Evolutionary conservation across 371 early-diverging fungal species (phyloP), one percentile per base, ranked within the genome.

Genomic region (Syncephalis plumigaleata): DNA sequence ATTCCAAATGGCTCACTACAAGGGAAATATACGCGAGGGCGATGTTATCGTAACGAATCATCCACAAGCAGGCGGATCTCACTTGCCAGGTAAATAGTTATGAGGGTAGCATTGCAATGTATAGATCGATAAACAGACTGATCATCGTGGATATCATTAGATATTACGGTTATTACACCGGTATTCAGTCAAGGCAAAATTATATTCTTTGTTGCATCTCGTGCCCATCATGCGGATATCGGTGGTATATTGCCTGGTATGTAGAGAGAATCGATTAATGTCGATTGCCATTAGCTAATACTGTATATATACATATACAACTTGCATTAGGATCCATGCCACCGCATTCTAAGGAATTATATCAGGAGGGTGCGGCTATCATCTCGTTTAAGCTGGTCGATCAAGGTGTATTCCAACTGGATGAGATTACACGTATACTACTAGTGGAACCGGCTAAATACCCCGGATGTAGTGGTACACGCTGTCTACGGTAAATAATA

Each of bases 221-320:
- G 94, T 52, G 93, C 91, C 0, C 97, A 96, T 57, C 97, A 96
- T 62, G 93, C 97, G 1, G 96, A 95, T 55, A 91, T 95, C 65
- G 96, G 96, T 40, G 85, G 87, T 24, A 79, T 84, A 17, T 61
- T 78, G 27, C 86, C 86, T 11, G 86, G 31, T 31, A 31, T 7
- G 4, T 31, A 31, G 11, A 4, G 31, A 31, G 31, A n/a, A 31
- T 79, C 31, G 48, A 52, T 43, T 49, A 56, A n/a, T n/a, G n/a
- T n/a, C n/a, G n/a, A n/a, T n/a, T n/a, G n/a, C n/a, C n/a, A n/a
- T n/a, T n/a, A n/a, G n/a, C n/a, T n/a, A n/a, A 39, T 45, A 25
- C 1, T 23, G 27, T 55, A 11, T 3, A 5, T n/a, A n/a, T n/a
- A n/a, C n/a, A n/a, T n/a, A n/a, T n/a, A n/a, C n/a, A n/a, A n/a